Base-by-base conservation (phyloP, 495 filamentous ascomycete genomes). In the Penicillium samsonianum region DNA sequence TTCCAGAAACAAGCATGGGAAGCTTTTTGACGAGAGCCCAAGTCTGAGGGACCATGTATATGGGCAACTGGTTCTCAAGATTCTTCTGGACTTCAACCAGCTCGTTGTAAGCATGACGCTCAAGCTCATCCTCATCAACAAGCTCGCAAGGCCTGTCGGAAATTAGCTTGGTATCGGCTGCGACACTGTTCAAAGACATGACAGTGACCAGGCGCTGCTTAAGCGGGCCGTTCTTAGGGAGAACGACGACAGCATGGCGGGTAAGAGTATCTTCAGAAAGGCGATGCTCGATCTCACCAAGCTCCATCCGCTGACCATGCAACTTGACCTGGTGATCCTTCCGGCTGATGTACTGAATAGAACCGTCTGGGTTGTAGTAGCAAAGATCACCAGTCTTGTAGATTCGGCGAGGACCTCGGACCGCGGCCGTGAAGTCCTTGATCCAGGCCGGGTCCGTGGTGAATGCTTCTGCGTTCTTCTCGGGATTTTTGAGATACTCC, bases 271-370 rank as follows among this genome's bases (percentile, higher is more conserved):
- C 63, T 19, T 68, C 67, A 40, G 66, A 59, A 5, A 80, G 61
- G 28, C 76, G 69, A 67, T 73, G 69, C 28, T 79, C 76, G 22
- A 78, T 78, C 44, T 79, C 76, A 17, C 79, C 81, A 7, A 88
- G 71, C 60, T 89, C 87, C 65, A 89, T 83, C 14, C 87, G 76
- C 57, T 88, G 86, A 5, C 87, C 87, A n/a, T 82, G 78, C 0
- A 89, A 65, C 62, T 89, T 89, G 23, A 87, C 82, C 61, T 88
- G 85, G 48, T 83, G 77, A 52, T 89, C 87, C 51, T 84, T 84
- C 5, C 87, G 80, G 30, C 85, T 84, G 14, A 88, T 67, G 56
- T 73, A 80, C 30, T 69, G 63, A 22, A 86, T 67, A 1, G 74
- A 76, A 2, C 83, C 82, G 58, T 84, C 79, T 3, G 73, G 65